phyloP scores from a whole-genome alignment of 2,329 filamentous ascomycete genomes.

The Cordyceps farinosa region DNA sequence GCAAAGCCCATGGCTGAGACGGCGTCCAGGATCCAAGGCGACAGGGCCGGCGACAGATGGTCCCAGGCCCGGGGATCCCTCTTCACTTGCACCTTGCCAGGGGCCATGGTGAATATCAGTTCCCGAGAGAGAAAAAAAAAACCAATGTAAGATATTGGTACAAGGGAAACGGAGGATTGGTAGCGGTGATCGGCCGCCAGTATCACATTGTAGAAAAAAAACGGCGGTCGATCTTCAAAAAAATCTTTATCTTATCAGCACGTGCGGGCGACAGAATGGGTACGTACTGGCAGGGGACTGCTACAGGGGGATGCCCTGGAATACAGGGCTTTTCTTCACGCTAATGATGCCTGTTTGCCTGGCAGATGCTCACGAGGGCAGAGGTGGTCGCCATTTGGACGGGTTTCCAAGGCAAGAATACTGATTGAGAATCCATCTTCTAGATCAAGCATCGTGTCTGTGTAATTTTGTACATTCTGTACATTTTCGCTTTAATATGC shows the following conservation, averaged over 20 bases:
- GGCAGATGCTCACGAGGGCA: not conserved
- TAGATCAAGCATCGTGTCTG: not conserved
- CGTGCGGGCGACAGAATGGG: constrained; percentile 49
- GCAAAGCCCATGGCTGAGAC: constrained; percentile 79
- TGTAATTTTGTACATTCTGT: too few relatives aligned
- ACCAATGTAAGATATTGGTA: not conserved
- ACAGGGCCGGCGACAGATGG: constrained; percentile 36
- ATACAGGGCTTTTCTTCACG: not conserved
- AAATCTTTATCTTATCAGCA: constrained; percentile 27
- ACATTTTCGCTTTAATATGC: not conserved
- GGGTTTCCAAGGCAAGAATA: too few relatives aligned
- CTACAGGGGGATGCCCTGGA: not conserved
- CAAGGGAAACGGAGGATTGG: not conserved
- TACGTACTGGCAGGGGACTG: not conserved
- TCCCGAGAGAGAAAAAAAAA: not conserved
- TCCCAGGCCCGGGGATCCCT: constrained; percentile 48
- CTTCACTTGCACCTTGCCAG: constrained; percentile 35
- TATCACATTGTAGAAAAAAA: not conserved
- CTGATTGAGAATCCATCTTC: not conserved
- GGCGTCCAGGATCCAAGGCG: constrained; percentile 77
- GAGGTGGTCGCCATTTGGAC: not conserved
- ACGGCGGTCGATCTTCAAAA: not conserved
- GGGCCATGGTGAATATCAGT: constrained; percentile 26
- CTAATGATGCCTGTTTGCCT: not conserved
- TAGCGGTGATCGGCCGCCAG: constrained; percentile 18